These are phyloP conservation scores for Macrophomina pseudophaseolina DNA, from an alignment of 2,329 filamentous ascomycete genomes.

Conservation along the genomic window DNA sequence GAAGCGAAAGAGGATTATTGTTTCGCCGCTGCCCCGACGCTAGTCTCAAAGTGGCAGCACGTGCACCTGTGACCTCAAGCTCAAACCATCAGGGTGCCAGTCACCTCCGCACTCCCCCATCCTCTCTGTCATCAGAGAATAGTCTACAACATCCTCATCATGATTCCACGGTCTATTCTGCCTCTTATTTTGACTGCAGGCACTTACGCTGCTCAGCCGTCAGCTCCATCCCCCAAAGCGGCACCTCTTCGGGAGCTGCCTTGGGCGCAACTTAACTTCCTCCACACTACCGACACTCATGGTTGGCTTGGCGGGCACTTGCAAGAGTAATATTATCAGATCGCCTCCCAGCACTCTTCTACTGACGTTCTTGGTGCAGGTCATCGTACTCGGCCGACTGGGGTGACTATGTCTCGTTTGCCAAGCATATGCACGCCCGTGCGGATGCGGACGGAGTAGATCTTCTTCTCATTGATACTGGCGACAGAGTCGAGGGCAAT, in stretches of 20 bases:
- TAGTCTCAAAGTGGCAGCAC: constrained; percentile 6
- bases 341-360: neutral
- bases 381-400: constrained; percentile 94
- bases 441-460: constrained; percentile 82
- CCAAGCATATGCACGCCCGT: constrained; percentile 76
- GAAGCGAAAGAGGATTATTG: constrained; percentile 17
- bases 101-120: constrained; percentile 1
- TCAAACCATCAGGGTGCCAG: constrained; percentile 18
- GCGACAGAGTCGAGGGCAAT: constrained; percentile 91
- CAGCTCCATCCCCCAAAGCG: constrained; percentile 75
- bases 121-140: constrained; percentile 14
- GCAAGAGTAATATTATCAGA: constrained; percentile 68
- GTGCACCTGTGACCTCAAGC: constrained; percentile 1
- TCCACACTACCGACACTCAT: constrained; percentile 95
- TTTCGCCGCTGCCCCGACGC: constrained; percentile 6
- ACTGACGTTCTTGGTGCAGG: constrained; percentile 50
- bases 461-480: constrained; percentile 91
- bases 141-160: neutral
- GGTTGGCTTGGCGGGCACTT: constrained; percentile 95
- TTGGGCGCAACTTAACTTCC: constrained; percentile 91
- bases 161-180: constrained; percentile 11
- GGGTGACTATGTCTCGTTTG: constrained; percentile 97
- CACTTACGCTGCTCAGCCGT: constrained; percentile 69
- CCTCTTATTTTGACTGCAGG: constrained; percentile 10
- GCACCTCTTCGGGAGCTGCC: constrained; percentile 82